These are phyloP conservation scores for Leishmania major DNA, from an alignment of 208 protist genomes.

Conservation along the genomic window DNA sequence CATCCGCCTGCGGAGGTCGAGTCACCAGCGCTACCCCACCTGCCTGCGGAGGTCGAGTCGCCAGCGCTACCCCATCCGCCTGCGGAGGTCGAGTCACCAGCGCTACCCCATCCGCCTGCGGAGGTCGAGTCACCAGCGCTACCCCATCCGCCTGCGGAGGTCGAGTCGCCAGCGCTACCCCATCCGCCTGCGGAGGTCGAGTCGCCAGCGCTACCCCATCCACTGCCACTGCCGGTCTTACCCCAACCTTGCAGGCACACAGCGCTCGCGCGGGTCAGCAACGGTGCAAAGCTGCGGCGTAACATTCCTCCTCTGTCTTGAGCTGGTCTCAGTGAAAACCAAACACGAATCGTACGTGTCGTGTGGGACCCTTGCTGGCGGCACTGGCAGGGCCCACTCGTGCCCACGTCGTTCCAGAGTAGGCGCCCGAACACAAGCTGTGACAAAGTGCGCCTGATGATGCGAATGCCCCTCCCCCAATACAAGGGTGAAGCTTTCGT, in stretches of 20 bases:
- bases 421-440: no score
- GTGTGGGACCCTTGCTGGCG: not conserved
- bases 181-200: conserved; percentile 37
- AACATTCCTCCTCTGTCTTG: conserved; percentile 22
- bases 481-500: not conserved
- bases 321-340: not conserved
- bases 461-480: not conserved
- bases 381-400: not conserved
- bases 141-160: conserved; percentile 55
- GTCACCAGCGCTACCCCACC: conserved; percentile 19
- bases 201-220: conserved; percentile 52
- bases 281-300: conserved; percentile 39
- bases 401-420: not conserved
- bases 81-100: conserved; percentile 12
- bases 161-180: conserved; percentile 32
- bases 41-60: not conserved
- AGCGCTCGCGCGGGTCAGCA: conserved; percentile 36
- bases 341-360: not conserved
- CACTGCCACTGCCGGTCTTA: conserved; percentile 19
- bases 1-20: conserved; percentile 18
- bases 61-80: conserved; percentile 26
- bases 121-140: conserved; percentile 7
- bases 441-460: not conserved
- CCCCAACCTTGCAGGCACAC: conserved; percentile 70
- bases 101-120: conserved; percentile 54